Conservation (phyloP, 225 moss, liverwort and hornwort genomes). For the Straminergon stramineum region DNA sequence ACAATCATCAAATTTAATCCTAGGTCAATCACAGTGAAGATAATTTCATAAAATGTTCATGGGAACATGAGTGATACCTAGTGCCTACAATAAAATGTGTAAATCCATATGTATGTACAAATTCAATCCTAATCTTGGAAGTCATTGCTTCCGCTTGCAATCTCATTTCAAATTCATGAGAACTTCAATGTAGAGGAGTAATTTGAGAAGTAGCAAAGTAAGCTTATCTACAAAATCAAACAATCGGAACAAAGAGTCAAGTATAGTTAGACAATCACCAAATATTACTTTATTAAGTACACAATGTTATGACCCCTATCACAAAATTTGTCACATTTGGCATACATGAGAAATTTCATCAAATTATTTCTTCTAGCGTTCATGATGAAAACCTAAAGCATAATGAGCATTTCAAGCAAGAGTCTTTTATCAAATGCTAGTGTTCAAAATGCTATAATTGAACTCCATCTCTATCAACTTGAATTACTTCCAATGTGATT, state of each 20-base stretch:
- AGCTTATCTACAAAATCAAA: background rate
- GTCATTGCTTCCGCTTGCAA: background rate
- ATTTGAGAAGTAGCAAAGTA: background rate
- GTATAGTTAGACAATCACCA: background rate
- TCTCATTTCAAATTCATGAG: background rate
- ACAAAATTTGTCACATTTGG: too few species aligned
- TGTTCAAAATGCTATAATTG: too few species aligned
- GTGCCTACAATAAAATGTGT: background rate
- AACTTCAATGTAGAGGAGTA: background rate
- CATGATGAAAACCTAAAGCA: too few species aligned
- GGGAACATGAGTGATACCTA: background rate
- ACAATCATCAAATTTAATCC: background rate
- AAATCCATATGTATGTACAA: too few species aligned
- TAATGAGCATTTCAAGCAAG: too few species aligned
- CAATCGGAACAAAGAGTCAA: background rate
- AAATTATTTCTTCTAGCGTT: too few species aligned
- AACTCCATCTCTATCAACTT: too few species aligned
- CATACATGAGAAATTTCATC: too few species aligned
- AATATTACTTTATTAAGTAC: background rate
- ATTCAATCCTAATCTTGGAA: background rate
- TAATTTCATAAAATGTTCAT: background rate
- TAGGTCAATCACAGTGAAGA: rapidly evolving
- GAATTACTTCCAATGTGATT: too few species aligned
- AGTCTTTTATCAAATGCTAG: too few species aligned
- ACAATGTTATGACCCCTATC: too few species aligned